Conservation (phyloP, 306 rosid genomes). For the Prinsepia uniflora region DNA sequence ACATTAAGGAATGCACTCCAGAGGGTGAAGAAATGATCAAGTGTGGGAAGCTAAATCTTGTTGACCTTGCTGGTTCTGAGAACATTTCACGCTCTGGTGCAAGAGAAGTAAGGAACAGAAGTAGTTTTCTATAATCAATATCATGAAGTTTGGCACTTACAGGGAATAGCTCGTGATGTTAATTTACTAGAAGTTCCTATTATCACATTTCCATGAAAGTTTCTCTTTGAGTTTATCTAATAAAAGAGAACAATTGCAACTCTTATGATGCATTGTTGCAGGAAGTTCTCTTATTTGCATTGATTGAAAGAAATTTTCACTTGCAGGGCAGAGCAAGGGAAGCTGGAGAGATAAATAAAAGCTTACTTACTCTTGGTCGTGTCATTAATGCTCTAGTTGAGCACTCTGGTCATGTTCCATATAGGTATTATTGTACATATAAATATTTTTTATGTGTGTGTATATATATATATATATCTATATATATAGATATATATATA, state of each 20-base stretch:
- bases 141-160: not conserved
- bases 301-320: constrained; percentile 26
- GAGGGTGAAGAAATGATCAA: constrained; percentile 99
- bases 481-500: constrained; percentile 5
- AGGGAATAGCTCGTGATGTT: constrained; percentile 8
- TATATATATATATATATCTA: constrained; percentile 6
- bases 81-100: constrained; percentile 99
- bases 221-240: not conserved
- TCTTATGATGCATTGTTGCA: not conserved
- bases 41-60: constrained; percentile 97
- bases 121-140: not conserved
- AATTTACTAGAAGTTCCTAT: constrained; percentile 9
- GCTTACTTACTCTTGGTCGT: constrained; percentile 97
- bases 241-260: not conserved
- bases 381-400: constrained; percentile 94
- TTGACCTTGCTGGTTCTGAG: constrained; percentile 99
- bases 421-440: constrained; percentile 47
- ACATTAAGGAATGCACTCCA: constrained; percentile 94
- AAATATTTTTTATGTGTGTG: not conserved
- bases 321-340: constrained; percentile 99
- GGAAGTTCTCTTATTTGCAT: constrained; percentile 13
- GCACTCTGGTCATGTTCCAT: constrained; percentile 98
- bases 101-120: constrained; percentile 65
- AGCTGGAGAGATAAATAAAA: constrained; percentile 99
- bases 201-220: not conserved